These are phyloP conservation scores for Penicillium digitatum DNA, from an alignment of 2,329 filamentous ascomycete species.

Conservation along the genomic window DNA sequence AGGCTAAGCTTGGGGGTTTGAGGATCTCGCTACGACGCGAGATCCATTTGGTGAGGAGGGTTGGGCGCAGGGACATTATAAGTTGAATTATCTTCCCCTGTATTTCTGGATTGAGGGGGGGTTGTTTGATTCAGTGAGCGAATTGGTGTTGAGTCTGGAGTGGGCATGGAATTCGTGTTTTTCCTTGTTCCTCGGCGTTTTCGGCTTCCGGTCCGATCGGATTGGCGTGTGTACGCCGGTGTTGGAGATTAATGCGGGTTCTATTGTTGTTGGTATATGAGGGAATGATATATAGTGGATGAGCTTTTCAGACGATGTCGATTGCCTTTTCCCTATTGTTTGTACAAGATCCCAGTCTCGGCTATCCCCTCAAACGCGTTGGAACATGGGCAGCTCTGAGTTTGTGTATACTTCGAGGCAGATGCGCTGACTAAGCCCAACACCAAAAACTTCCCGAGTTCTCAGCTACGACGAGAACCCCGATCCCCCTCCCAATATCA, in stretches of 20 bases:
- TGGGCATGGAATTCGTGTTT: background rate
- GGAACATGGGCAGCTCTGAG: background rate
- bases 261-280: background rate
- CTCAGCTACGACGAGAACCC: background rate
- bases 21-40: slow-evolving; percentile 16
- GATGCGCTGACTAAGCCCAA: slow-evolving; percentile 14
- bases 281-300: background rate
- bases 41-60: slow-evolving; percentile 23
- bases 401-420: background rate
- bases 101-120: background rate
- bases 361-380: background rate
- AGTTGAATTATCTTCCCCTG: background rate
- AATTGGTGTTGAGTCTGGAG: background rate
- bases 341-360: no score
- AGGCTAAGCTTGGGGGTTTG: slow-evolving; percentile 3
- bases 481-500: slow-evolving; percentile 1
- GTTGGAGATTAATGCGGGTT: background rate
- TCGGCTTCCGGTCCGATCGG: slow-evolving; percentile 11
- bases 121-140: background rate
- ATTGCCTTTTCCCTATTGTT: background rate
- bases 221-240: background rate
- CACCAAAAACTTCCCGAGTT: slow-evolving; percentile 21
- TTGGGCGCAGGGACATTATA: slow-evolving; percentile 14
- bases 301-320: background rate
- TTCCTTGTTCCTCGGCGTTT: slow-evolving; percentile 7